These are phyloP conservation scores for Tuber brumale DNA, from an alignment of 495 filamentous ascomycete genomes.

Conservation along the genomic window DNA sequence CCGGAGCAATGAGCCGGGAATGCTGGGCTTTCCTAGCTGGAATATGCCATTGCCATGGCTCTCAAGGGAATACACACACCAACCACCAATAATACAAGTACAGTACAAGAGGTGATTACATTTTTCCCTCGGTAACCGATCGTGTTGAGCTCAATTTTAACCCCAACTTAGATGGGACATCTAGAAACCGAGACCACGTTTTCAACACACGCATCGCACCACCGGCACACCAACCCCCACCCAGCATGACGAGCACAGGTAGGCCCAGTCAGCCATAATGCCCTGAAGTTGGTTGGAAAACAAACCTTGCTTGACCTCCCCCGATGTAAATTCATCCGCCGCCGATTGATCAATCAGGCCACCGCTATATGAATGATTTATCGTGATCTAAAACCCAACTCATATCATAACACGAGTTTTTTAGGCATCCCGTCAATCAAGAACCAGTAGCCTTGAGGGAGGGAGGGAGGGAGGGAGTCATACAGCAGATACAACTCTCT, in stretches of 20 bases:
- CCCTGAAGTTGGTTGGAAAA: neutral
- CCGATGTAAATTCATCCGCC: slow-evolving; percentile 21
- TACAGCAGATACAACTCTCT: slow-evolving; percentile 49
- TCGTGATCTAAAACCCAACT: neutral
- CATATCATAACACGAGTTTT: slow-evolving; percentile 12
- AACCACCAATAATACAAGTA: neutral
- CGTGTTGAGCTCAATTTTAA: neutral
- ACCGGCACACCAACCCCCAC: slow-evolving; percentile 44
- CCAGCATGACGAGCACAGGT: slow-evolving; percentile 50
- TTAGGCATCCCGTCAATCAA: neutral
- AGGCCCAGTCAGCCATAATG: neutral
- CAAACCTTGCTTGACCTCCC: slow-evolving; percentile 45
- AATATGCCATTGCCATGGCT: neutral
- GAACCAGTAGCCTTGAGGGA: no score
- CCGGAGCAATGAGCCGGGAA: neutral
- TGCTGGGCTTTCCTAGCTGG: neutral
- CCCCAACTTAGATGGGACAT: neutral
- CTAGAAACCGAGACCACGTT: neutral
- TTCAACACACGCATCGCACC: neutral
- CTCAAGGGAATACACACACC: neutral
- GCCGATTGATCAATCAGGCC: no score
- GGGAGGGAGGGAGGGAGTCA: slow-evolving; percentile 39
- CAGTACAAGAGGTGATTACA: neutral
- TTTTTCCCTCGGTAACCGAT: neutral
- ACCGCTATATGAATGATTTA: neutral